A percentile compares a stretch with the other conserved stretches of the same genome.
These are phyloP conservation scores for Phytophthora lateralis DNA, from an alignment of 352 stramenopile genomes.

Conservation along the genomic window DNA sequence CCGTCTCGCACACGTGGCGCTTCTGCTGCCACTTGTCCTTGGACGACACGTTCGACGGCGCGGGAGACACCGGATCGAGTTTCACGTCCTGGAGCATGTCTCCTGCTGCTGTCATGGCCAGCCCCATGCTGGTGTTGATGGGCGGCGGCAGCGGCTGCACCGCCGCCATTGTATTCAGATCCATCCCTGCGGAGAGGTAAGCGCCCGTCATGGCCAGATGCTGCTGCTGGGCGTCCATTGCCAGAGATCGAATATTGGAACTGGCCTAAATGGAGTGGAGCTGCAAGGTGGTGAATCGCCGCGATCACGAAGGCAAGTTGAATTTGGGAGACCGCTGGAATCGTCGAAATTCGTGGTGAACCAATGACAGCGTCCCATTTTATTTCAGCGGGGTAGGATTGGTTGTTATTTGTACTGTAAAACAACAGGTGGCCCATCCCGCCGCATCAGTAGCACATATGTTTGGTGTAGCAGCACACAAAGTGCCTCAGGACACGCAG, in stretches of 20 bases:
- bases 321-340: slow-evolving; percentile 22
- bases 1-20: slow-evolving; percentile 69
- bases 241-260: slow-evolving; percentile 19
- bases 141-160: slow-evolving; percentile 24
- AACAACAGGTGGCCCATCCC: slow-evolving; percentile 19
- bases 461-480: slow-evolving; percentile 3
- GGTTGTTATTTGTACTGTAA: slow-evolving; percentile 12
- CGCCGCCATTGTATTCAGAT: slow-evolving; percentile 23
- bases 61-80: slow-evolving; percentile 33
- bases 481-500: slow-evolving; percentile 2
- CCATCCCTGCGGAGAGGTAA: slow-evolving; percentile 22
- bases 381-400: slow-evolving; percentile 2
- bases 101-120: slow-evolving; percentile 25
- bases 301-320: slow-evolving; percentile 41
- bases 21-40: slow-evolving; percentile 76
- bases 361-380: slow-evolving; percentile 10
- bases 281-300: slow-evolving; percentile 27
- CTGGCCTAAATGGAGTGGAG: slow-evolving; percentile 10
- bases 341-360: background rate
- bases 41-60: slow-evolving; percentile 44
- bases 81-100: slow-evolving; percentile 17
- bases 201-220: slow-evolving; percentile 15
- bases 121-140: slow-evolving; percentile 18
- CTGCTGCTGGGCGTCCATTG: slow-evolving; percentile 31
- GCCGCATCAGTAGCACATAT: slow-evolving; percentile 4